A percentile compares a stretch with the other conserved stretches of the same genome.
Conservation (phyloP, 192 early-diverging fungal genomes). For the Phlyctochytrium planicorne region DNA sequence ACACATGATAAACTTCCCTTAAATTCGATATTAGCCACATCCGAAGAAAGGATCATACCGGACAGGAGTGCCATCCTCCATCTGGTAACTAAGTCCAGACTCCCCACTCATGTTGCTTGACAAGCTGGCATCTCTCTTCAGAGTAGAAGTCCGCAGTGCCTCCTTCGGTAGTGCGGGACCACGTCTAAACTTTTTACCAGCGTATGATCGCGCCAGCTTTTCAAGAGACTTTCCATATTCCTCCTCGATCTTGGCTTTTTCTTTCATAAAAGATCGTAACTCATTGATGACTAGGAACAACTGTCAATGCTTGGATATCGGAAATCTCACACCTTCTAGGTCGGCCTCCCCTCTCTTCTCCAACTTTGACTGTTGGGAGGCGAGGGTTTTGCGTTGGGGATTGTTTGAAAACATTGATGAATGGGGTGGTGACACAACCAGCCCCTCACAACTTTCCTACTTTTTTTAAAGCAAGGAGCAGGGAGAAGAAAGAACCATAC, state of each 20-base stretch:
- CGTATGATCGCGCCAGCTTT: slow-evolving; percentile 13
- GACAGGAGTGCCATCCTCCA: neutral
- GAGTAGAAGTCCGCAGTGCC: neutral
- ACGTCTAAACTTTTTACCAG: slow-evolving; percentile 10
- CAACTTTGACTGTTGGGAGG: too few relatives aligned
- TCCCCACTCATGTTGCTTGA: neutral
- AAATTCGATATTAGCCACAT: slow-evolving; percentile 19
- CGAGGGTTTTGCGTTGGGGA: too few relatives aligned
- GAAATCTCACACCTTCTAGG: too few relatives aligned
- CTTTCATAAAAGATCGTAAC: slow-evolving; percentile 22
- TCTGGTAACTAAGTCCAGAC: neutral
- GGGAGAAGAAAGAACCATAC: too few relatives aligned
- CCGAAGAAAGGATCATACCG: too few relatives aligned
- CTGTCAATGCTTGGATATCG: too few relatives aligned
- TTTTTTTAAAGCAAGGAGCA: too few relatives aligned
- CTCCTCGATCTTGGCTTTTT: slow-evolving; percentile 21
- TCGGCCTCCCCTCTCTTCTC: too few relatives aligned
- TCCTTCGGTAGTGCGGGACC: slow-evolving; percentile 8
- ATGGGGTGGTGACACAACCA: too few relatives aligned
- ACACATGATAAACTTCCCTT: slow-evolving; percentile 34
- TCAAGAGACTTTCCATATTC: slow-evolving; percentile 18
- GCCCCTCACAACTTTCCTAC: too few relatives aligned
- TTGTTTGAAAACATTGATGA: too few relatives aligned
- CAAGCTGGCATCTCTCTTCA: slow-evolving; percentile 1
- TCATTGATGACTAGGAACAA: too few relatives aligned